Conservation (phyloP, 768 basidiomycete species). For the Lentinula aciculospora region DNA sequence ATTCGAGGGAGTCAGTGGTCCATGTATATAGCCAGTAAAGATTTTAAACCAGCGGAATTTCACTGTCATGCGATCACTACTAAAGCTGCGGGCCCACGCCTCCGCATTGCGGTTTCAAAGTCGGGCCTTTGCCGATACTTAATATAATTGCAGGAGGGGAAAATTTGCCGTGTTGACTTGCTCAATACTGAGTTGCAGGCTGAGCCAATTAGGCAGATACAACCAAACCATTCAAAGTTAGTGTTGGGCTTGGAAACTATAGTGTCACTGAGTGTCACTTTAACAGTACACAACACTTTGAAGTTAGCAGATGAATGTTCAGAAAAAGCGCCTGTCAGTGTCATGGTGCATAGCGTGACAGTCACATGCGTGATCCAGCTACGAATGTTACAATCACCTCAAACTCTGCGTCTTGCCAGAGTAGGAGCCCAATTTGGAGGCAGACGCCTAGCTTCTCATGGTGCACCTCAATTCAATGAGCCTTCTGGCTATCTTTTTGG, state of each 20-base stretch:
- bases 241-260: too few relatives aligned
- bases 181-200: too few relatives aligned
- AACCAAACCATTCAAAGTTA: too few relatives aligned
- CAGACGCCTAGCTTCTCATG: constrained; percentile 64
- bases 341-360: background rate
- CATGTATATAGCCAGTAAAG: too few relatives aligned
- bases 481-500: constrained; percentile 84
- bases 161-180: background rate
- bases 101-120: background rate
- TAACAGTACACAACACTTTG: too few relatives aligned
- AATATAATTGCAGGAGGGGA: background rate
- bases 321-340: background rate
- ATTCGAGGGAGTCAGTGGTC: too few relatives aligned
- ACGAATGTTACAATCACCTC: constrained; percentile 33
- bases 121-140: background rate
- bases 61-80: background rate
- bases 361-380: background rate
- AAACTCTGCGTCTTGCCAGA: constrained; percentile 34
- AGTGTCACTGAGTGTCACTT: too few relatives aligned
- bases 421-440: constrained; percentile 28
- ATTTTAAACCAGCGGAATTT: too few relatives aligned
- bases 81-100: background rate
- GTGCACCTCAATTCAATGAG: constrained; percentile 81
- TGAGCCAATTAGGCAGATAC: too few relatives aligned
- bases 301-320: too few relatives aligned